These are phyloP conservation scores for Crithidia sp. DNA, from an alignment of 208 protist species.

Conservation along the genomic window DNA sequence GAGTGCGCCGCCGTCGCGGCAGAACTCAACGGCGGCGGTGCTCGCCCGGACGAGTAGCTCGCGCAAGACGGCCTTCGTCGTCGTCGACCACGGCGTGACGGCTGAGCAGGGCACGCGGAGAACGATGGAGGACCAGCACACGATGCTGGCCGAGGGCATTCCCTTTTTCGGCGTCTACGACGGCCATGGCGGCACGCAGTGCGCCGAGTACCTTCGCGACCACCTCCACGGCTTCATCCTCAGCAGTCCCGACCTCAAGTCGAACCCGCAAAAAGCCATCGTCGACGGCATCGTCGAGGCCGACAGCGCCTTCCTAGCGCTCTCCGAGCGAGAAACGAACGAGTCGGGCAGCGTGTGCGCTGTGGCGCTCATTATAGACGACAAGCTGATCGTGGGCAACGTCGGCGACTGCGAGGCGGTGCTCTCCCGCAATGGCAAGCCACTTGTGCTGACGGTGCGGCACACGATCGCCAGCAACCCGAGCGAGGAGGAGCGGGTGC, in stretches of 20 bases:
- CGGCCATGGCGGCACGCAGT: conserved; percentile 88
- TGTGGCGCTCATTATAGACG: conserved; percentile 83
- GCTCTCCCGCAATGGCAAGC: conserved; percentile 70
- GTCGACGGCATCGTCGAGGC: conserved; percentile 88
- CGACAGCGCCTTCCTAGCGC: conserved; percentile 63
- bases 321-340: conserved; percentile 75
- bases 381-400: conserved; percentile 87
- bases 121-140: conserved; percentile 92
- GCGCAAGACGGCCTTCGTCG: conserved; percentile 54
- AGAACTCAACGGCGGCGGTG: conserved; percentile 18
- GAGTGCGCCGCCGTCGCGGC: conserved; percentile 13
- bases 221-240: conserved; percentile 79
- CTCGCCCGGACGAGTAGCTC: conserved; percentile 35
- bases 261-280: conserved; percentile 75
- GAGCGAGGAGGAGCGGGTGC: conserved; percentile 86
- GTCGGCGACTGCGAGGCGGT: conserved; percentile 90
- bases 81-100: conserved; percentile 81
- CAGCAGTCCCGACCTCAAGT: conserved; percentile 60
- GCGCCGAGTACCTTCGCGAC: conserved; percentile 84
- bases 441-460: conserved; percentile 81
- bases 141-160: conserved; percentile 78
- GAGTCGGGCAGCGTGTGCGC: conserved; percentile 88
- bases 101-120: conserved; percentile 82
- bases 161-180: conserved; percentile 92
- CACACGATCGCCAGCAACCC: conserved; percentile 82